Evolutionary conservation across 192 early-diverging fungal genomes (phyloP).

Genomic region (Coemansia sp.): DNA sequence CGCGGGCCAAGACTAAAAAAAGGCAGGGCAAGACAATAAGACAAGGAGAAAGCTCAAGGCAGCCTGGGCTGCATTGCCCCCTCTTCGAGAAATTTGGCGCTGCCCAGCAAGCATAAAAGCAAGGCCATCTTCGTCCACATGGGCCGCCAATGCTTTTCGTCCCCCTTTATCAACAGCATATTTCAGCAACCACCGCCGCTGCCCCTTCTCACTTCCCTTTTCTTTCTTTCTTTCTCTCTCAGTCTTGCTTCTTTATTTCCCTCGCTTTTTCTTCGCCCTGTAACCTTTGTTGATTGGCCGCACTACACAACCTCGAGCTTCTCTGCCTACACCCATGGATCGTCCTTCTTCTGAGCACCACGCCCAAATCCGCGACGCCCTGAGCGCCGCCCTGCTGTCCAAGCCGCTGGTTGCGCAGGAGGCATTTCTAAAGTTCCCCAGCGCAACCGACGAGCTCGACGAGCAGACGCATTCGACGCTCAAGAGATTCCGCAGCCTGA

Average conservation of each 20-base stretch:
- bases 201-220: background rate
- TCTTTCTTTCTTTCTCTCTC: background rate
- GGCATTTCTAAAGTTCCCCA: conserved; percentile 38
- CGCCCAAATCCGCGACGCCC: conserved; percentile 38
- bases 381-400: conserved; percentile 39
- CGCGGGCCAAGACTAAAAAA: background rate
- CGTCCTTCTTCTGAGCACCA: conserved; percentile 38
- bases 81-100: background rate
- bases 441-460: conserved; percentile 27
- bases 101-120: background rate
- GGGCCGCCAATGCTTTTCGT: background rate
- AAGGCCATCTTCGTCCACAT: background rate
- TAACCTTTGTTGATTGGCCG: background rate
- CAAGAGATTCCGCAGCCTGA: conserved; percentile 49
- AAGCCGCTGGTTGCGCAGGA: conserved; percentile 46
- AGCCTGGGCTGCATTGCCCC: background rate
- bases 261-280: background rate
- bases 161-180: background rate
- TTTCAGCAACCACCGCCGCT: background rate
- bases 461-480: conserved; percentile 35
- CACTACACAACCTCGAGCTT: background rate
- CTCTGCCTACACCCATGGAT: conserved; percentile 26
- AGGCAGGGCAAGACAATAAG: too few species aligned
- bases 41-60: too few species aligned
- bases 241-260: background rate